phyloP scores from a whole-genome alignment of 2,329 filamentous ascomycete genomes.

The Aspergillus sp. region DNA sequence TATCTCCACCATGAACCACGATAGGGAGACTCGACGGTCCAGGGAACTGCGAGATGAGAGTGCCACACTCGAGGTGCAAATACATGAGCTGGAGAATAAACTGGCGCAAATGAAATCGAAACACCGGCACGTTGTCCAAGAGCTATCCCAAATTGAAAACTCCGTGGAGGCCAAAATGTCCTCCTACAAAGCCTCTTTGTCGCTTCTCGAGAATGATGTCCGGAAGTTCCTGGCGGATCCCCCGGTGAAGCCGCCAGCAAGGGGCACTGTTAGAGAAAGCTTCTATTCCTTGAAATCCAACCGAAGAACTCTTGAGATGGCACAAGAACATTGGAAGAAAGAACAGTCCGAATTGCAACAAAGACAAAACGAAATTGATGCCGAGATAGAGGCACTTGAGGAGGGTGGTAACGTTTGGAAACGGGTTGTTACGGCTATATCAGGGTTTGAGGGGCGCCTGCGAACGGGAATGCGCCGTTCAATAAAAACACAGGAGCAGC shows the following conservation, averaged over 20 bases:
- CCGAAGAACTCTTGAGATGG: constrained; percentile 60
- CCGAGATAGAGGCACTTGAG: constrained; percentile 57
- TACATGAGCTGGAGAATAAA: constrained; percentile 57
- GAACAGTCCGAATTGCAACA: constrained; percentile 49
- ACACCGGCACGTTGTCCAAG: constrained; percentile 53
- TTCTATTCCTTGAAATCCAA: constrained; percentile 56
- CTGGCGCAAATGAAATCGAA: constrained; percentile 56
- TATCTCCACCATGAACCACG: constrained; percentile 50
- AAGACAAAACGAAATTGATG: constrained; percentile 48
- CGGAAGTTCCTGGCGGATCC: constrained; percentile 52
- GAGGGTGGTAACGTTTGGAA: constrained; percentile 61
- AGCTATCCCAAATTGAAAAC: constrained; percentile 56
- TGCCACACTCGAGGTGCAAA: constrained; percentile 54
- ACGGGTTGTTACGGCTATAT: constrained; percentile 52
- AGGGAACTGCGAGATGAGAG: constrained; percentile 52
- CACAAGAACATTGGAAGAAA: constrained; percentile 55
- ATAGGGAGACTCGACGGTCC: constrained; percentile 45
- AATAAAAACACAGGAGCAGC: constrained; percentile 24
- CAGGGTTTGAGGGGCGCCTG: constrained; percentile 48
- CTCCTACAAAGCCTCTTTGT: constrained; percentile 57
- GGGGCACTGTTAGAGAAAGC: constrained; percentile 31
- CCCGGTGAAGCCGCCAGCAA: constrained; percentile 40
- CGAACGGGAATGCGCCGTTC: constrained; percentile 33
- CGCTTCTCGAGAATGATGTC: constrained; percentile 56
- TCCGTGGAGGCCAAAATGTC: constrained; percentile 58